phyloP scores from a whole-genome alignment of 2,329 filamentous ascomycete species.

The Sphaceloma murrayae region DNA sequence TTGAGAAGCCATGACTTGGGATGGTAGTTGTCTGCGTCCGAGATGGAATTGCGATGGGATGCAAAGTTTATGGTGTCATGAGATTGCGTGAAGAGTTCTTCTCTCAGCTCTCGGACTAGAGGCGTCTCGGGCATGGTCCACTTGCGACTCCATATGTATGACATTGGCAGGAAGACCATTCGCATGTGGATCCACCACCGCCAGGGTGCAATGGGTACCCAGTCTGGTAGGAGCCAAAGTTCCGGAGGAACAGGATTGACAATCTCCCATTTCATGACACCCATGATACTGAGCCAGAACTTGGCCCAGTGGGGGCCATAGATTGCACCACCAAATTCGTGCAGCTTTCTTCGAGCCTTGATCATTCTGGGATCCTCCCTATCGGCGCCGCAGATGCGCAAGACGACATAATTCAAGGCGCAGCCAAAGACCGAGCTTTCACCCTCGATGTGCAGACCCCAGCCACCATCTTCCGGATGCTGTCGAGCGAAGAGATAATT shows the following conservation, averaged over 20 bases:
- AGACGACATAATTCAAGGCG: constrained; percentile 70
- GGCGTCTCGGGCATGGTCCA: constrained; percentile 60
- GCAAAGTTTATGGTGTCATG: constrained; percentile 71
- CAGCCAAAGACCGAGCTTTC: constrained; percentile 90
- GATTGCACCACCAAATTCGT: constrained; percentile 75
- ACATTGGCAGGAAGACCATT: constrained; percentile 91
- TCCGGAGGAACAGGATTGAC: constrained; percentile 93
- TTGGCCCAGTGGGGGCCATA: constrained; percentile 93
- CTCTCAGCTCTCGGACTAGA: constrained; percentile 59
- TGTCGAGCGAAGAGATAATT: constrained; percentile 84
- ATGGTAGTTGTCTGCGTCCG: constrained; percentile 75
- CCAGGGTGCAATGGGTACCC: constrained; percentile 50
- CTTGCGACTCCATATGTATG: constrained; percentile 73
- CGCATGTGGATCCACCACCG: constrained; percentile 98
- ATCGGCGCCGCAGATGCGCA: constrained; percentile 73
- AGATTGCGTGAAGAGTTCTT: constrained; percentile 74
- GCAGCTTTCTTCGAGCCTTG: constrained; percentile 71
- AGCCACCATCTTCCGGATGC: constrained; percentile 70
- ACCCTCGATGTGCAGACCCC: constrained; percentile 91
- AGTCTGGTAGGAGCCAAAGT: constrained; percentile 55
- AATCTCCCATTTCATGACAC: constrained; percentile 77
- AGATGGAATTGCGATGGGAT: constrained; percentile 71
- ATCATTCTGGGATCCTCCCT: constrained; percentile 77
- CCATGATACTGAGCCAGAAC: constrained; percentile 81
- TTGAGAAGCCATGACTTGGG: constrained; percentile 82